Evolutionary conservation across 2,329 filamentous ascomycete species (phyloP).

Genomic region (Acrocalymma vagum): DNA sequence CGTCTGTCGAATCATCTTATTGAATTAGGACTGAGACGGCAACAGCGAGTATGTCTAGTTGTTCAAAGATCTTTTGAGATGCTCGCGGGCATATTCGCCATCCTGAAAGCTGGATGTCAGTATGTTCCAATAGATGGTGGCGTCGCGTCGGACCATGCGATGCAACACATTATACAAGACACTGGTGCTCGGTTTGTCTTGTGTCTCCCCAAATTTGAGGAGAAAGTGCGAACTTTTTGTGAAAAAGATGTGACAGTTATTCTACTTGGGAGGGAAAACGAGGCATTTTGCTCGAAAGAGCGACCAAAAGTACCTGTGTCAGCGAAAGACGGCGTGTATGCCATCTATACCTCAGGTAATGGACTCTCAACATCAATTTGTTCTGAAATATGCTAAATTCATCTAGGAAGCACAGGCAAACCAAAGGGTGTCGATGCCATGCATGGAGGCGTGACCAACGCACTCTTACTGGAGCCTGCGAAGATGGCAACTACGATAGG

Average conservation of each 20-base stretch:
- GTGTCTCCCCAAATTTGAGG: slow-evolving; percentile 49
- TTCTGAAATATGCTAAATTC: not conserved
- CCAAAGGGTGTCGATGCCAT: slow-evolving; percentile 66
- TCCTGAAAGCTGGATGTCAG: slow-evolving; percentile 64
- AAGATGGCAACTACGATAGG: slow-evolving; percentile 60
- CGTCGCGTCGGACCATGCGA: slow-evolving; percentile 19
- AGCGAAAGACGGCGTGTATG: slow-evolving; percentile 30
- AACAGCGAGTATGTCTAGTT: slow-evolving; percentile 60
- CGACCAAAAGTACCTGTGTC: slow-evolving; percentile 16
- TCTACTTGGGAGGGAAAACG: slow-evolving; percentile 12
- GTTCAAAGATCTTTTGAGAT: slow-evolving; percentile 63
- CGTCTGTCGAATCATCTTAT: slow-evolving; percentile 27
- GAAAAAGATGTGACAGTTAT: slow-evolving; percentile 7
- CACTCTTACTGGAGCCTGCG: slow-evolving; percentile 59
- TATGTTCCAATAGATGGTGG: slow-evolving; percentile 66
- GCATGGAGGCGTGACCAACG: slow-evolving; percentile 62
- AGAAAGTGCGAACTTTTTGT: slow-evolving; percentile 22
- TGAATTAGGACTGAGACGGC: slow-evolving; percentile 17
- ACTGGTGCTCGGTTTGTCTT: slow-evolving; percentile 53
- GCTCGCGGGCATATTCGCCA: slow-evolving; percentile 63
- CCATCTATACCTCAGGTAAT: slow-evolving; percentile 60
- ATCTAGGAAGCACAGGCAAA: slow-evolving; percentile 57
- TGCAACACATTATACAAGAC: slow-evolving; percentile 58
- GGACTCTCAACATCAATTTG: not conserved
- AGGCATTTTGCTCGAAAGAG: slow-evolving; percentile 14